phyloP scores from a whole-genome alignment of 495 filamentous ascomycete species.

The Penicillium cosmopolitanum region DNA sequence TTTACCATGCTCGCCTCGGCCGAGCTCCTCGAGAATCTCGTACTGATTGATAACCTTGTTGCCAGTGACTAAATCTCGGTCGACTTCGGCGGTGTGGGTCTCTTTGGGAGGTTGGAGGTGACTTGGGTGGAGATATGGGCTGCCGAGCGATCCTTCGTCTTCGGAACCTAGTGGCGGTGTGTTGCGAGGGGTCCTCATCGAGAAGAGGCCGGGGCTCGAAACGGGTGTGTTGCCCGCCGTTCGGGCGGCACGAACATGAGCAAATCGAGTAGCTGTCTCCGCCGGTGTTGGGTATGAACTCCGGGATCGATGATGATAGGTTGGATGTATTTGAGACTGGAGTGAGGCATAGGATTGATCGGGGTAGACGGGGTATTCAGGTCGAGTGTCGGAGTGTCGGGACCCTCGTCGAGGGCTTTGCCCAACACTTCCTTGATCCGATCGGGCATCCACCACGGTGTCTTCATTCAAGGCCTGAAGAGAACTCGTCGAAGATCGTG shows the following conservation, averaged over 20 bases:
- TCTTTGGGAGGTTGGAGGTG: constrained; percentile 66
- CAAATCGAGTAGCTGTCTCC: constrained; percentile 38
- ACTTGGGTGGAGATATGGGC: constrained; percentile 67
- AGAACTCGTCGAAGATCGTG: constrained; percentile 50
- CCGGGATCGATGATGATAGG: constrained; percentile 43
- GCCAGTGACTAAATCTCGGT: constrained; percentile 82
- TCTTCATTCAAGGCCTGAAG: constrained; percentile 52
- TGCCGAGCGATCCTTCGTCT: constrained; percentile 49
- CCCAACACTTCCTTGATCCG: constrained; percentile 34
- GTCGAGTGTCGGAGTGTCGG: constrained; percentile 32
- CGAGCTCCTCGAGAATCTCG: constrained; percentile 93
- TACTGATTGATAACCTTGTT: constrained; percentile 97
- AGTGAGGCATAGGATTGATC: constrained; percentile 57
- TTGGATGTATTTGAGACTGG: constrained; percentile 53
- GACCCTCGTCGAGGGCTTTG: constrained; percentile 35
- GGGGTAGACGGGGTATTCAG: constrained; percentile 55
- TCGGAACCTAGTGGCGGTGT: constrained; percentile 51
- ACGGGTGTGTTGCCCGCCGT: constrained; percentile 69
- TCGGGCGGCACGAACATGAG: constrained; percentile 35
- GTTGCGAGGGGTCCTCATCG: constrained; percentile 48
- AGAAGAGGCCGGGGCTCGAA: constrained; percentile 70
- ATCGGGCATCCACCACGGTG: constrained; percentile 46
- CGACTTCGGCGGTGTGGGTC: constrained; percentile 87
- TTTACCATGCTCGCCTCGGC: constrained; percentile 93
- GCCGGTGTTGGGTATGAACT: constrained; percentile 46